phyloP scores from a whole-genome alignment of 345 rosid genomes.

The Linum usitatissimum region DNA sequence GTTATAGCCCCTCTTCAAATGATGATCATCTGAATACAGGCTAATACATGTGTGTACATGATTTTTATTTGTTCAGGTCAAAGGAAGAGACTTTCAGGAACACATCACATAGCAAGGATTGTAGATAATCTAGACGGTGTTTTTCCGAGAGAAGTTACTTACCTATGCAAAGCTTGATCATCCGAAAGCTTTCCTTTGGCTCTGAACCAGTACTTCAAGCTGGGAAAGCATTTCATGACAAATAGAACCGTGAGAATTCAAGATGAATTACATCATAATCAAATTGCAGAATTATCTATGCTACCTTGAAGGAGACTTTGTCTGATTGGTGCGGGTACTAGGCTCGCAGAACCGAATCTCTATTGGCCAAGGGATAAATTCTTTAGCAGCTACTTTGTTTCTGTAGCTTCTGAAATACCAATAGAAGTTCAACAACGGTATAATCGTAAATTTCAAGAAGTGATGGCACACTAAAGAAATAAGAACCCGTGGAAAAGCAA shows the following conservation, averaged over 20 bases:
- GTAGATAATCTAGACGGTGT: not conserved
- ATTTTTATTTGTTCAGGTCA: too few relatives aligned
- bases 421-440: slow-evolving; percentile 1
- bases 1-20: not conserved
- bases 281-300: slow-evolving; percentile 12
- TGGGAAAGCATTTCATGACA: slow-evolving; percentile 16
- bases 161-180: slow-evolving; percentile 94
- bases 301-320: slow-evolving; percentile 80
- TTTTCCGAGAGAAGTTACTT: slow-evolving; percentile 15
- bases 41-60: too few relatives aligned
- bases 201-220: slow-evolving; percentile 87
- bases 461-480: not conserved
- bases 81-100: too few relatives aligned
- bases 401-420: slow-evolving; percentile 69
- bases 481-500: not conserved
- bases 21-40: too few relatives aligned
- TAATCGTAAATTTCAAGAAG: not conserved
- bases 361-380: slow-evolving; percentile 86
- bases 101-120: not conserved
- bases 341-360: slow-evolving; percentile 92
- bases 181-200: slow-evolving; percentile 91
- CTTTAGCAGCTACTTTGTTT: slow-evolving; percentile 57
- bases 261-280: too few relatives aligned
- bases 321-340: slow-evolving; percentile 53
- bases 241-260: not conserved